These are phyloP conservation scores for Aquilaria yunnanensis DNA, from an alignment of 345 rosid genomes.

Conservation along the genomic window DNA sequence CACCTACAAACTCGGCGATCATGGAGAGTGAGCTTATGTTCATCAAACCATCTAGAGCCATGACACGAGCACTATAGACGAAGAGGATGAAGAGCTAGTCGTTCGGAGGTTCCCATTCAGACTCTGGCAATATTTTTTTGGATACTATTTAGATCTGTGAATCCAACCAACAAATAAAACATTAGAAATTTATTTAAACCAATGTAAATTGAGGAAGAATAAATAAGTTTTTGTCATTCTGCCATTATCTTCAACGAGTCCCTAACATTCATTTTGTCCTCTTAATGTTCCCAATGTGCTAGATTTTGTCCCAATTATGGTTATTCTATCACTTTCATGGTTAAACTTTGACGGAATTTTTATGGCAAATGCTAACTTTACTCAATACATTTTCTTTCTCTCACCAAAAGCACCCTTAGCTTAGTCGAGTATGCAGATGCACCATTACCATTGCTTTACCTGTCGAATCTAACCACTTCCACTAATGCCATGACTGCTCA, in stretches of 20 bases:
- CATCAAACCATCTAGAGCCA: slow-evolving; percentile 88
- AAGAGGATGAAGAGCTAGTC: slow-evolving; percentile 21
- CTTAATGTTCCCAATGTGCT: no score
- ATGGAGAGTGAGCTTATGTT: slow-evolving; percentile 92
- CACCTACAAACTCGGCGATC: slow-evolving; percentile 88
- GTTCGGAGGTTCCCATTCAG: slow-evolving; percentile 14
- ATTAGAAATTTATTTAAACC: background rate
- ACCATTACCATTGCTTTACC: no score
- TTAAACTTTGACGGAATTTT: no score
- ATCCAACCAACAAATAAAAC: background rate
- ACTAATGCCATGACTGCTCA: no score
- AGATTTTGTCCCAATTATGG: no score
- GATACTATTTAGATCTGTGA: slow-evolving; percentile 41
- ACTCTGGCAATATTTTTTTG: slow-evolving; percentile 27
- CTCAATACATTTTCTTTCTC: no score
- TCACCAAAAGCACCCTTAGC: no score
- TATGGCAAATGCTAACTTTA: no score
- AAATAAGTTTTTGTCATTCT: slow-evolving; percentile 24
- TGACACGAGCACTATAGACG: slow-evolving; percentile 65
- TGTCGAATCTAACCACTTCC: no score
- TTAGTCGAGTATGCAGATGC: no score
- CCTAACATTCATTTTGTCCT: no score
- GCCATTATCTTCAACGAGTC: slow-evolving; percentile 19
- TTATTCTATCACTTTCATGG: no score
- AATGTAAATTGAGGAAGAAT: slow-evolving; percentile 1